Percentiles rank a stretch among this genome's conserved stretches.
phyloP scores from a whole-genome alignment of 768 basidiomycete species.

The Termitomyces sp. region DNA sequence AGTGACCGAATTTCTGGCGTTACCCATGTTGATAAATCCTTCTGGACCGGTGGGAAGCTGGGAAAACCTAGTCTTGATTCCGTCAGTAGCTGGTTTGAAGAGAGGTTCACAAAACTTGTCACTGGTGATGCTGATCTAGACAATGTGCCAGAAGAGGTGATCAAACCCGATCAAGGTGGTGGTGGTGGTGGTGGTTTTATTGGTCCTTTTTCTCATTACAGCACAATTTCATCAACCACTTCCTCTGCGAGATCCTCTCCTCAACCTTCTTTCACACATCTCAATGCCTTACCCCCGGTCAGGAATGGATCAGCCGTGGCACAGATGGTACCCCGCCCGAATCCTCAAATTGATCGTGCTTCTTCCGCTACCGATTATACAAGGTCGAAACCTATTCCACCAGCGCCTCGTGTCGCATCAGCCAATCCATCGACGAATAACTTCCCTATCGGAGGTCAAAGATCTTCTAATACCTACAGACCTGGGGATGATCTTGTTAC shows the following conservation, averaged over 20 bases:
- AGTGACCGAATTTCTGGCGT: slow-evolving; percentile 73
- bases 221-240: slow-evolving; percentile 80
- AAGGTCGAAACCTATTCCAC: slow-evolving; percentile 45
- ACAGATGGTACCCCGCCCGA: slow-evolving; percentile 40
- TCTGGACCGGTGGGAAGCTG: slow-evolving; percentile 86
- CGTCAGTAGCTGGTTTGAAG: slow-evolving; percentile 89
- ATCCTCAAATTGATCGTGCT: slow-evolving; percentile 59
- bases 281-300: slow-evolving; percentile 39
- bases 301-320: slow-evolving; percentile 72
- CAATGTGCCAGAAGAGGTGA: slow-evolving; percentile 30
- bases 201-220: slow-evolving; percentile 92
- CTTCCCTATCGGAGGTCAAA: slow-evolving; percentile 40
- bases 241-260: slow-evolving; percentile 77
- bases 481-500: slow-evolving; percentile 27
- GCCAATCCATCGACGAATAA: slow-evolving; percentile 48
- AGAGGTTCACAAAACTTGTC: slow-evolving; percentile 89
- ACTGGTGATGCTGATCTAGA: slow-evolving; percentile 78
- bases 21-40: slow-evolving; percentile 70
- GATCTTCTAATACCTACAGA: slow-evolving; percentile 24
- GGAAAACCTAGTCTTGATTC: slow-evolving; percentile 89
- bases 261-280: slow-evolving; percentile 47
- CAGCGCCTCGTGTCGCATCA: slow-evolving; percentile 49
- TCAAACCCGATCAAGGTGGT: slow-evolving; percentile 29
- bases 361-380: slow-evolving; percentile 76
- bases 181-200: slow-evolving; percentile 26